Evolutionary conservation across 1,284 basidiomycete genomes (phyloP), one percentile per base, ranked within the genome.

Genomic region (Quambalaria eucalypti): DNA sequence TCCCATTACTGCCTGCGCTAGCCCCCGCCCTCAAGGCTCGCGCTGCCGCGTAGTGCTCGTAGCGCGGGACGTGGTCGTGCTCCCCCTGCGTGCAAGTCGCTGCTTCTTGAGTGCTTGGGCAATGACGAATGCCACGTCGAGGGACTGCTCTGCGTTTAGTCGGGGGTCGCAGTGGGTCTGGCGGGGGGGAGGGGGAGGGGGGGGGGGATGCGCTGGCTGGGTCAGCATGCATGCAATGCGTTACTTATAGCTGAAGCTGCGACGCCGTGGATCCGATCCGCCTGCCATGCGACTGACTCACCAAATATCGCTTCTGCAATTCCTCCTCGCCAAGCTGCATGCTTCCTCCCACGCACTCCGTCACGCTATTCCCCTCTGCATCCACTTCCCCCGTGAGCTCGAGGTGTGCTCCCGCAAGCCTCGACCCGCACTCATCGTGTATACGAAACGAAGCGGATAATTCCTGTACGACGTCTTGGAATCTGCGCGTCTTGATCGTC

Each of bases 381-480:
- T 89, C 90, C 52, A 95, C 80, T 76, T 98, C 93, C 16, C 92
- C 93, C 0, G 93, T 98, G 72, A 98, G 86, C 78, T 98, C 93
- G 40, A 98, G 83, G 73, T 90, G 91, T 21, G 96, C 87, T n/a
- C 93, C 93, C n/a, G 86, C 87, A 1, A 97, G 80, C 33, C 85
- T 82, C 4, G 88, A 90, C 16, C 79, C 79, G 62, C 82, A 82
- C 40, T 81, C 78, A 5, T 82, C 77, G 74, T 96, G 92, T 2
- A 60, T 59, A 10, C 57, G 62, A 40, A 65, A 60, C 39, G 64
- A 56, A 31, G 56, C 55, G 2, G 62, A 60, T 52, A 71, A 63
- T 76, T 98, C 93, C 52, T 82, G 82, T 55, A 97, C 87, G 71
- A 98, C 89, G 50, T 90, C 90, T 38, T 85, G 84, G 71, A 97